Evolutionary conservation across 768 basidiomycete species (phyloP).

Genomic region (Suillus hirtellus): DNA sequence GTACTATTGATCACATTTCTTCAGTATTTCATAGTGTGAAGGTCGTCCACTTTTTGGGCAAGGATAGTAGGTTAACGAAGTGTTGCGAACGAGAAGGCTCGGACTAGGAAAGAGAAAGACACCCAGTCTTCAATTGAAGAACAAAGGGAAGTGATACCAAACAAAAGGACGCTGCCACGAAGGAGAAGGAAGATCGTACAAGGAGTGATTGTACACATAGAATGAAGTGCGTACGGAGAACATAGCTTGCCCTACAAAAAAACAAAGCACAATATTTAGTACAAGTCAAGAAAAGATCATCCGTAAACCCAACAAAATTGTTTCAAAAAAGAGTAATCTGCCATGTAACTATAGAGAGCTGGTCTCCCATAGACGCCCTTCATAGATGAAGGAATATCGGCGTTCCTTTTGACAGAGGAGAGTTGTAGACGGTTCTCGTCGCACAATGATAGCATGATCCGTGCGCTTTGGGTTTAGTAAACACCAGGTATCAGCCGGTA

Average conservation of each 20-base stretch:
- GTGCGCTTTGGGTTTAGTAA: slow-evolving; percentile 18
- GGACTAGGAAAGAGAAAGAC: background rate
- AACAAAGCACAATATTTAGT: background rate
- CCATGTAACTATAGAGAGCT: background rate
- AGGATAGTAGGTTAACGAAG: background rate
- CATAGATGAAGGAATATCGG: background rate
- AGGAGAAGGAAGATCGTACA: background rate
- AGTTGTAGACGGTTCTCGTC: background rate
- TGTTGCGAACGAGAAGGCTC: too few relatives aligned
- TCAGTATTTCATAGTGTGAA: background rate
- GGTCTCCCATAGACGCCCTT: background rate
- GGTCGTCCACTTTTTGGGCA: background rate
- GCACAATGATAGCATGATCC: background rate
- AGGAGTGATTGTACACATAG: background rate
- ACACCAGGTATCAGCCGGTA: slow-evolving; percentile 35
- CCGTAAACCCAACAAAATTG: background rate
- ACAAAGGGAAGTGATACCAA: background rate
- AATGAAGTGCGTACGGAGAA: background rate
- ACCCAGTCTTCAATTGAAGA: background rate
- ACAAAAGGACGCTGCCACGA: background rate
- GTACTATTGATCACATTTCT: background rate
- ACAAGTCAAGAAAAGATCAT: background rate
- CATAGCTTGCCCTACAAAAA: background rate
- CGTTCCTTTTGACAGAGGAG: too few relatives aligned
- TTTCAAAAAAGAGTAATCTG: background rate